Conservation (phyloP, 1,139 yeast species). For the Blastobotrys raffinosifermentans region DNA sequence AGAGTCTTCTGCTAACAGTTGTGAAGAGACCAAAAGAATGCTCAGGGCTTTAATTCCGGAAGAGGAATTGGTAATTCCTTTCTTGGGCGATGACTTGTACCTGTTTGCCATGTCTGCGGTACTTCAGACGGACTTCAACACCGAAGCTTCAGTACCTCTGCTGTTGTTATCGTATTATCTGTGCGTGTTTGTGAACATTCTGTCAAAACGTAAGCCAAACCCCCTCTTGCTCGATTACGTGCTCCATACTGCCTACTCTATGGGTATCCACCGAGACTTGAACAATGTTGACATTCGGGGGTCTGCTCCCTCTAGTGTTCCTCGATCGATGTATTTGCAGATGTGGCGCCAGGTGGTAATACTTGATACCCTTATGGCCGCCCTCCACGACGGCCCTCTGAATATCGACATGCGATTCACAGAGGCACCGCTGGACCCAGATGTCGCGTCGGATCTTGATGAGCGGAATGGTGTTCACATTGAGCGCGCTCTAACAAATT, state of each 20-base stretch:
- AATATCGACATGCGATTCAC: constrained; percentile 15
- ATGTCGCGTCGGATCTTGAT: not conserved
- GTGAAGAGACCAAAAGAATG: not conserved
- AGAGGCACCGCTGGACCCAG: constrained; percentile 16
- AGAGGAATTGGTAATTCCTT: constrained; percentile 4
- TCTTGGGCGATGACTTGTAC: constrained; percentile 5
- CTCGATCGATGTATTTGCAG: constrained; percentile 15
- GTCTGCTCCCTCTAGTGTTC: constrained; percentile 7
- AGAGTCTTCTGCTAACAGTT: constrained; percentile 5
- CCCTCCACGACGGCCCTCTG: constrained; percentile 17
- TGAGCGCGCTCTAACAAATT: constrained; percentile 3
- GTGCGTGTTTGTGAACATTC: constrained; percentile 11
- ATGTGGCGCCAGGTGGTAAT: constrained; percentile 21
- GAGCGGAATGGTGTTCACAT: constrained; percentile 5
- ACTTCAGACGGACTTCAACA: constrained; percentile 12
- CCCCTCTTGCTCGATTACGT: constrained; percentile 10
- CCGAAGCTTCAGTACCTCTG: constrained; percentile 16
- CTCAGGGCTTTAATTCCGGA: constrained; percentile 6
- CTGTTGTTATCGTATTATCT: constrained; percentile 15
- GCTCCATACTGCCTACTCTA: constrained; percentile 16
- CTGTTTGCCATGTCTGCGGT: constrained; percentile 12
- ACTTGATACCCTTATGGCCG: constrained; percentile 15
- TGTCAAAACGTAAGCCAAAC: constrained; percentile 11
- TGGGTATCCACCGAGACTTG: constrained; percentile 23
- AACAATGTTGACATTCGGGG: constrained; percentile 6